Percentiles rank a stretch among this genome's conserved stretches.
Conservation (phyloP, 306 rosid genomes). For the Gleditsia sinensis region DNA sequence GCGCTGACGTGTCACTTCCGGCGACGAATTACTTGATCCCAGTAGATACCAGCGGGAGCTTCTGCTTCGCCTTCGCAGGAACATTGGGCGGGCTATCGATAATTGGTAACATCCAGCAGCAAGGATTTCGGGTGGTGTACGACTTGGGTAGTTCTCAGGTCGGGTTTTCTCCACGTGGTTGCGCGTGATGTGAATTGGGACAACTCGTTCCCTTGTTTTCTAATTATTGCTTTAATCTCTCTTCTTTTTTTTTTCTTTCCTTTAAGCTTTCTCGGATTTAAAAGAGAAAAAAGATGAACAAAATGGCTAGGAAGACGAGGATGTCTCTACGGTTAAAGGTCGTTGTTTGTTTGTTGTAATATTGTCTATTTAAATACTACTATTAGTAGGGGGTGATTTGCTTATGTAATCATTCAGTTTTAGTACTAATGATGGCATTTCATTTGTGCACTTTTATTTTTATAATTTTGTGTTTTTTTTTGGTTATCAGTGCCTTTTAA, state of each 20-base stretch:
- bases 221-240: not conserved
- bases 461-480: too few relatives aligned
- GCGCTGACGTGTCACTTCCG: conserved; percentile 74
- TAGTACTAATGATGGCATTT: too few relatives aligned
- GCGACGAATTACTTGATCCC: conserved; percentile 87
- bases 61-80: conserved; percentile 96
- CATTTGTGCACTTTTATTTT: too few relatives aligned
- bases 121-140: conserved; percentile 84
- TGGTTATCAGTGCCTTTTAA: too few relatives aligned
- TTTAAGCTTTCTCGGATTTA: not conserved
- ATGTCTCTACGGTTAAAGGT: conserved; percentile 22
- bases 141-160: conserved; percentile 75
- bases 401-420: not conserved
- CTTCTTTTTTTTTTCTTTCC: not conserved
- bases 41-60: conserved; percentile 76
- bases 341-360: conserved; percentile 13
- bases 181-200: conserved; percentile 48
- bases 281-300: not conserved
- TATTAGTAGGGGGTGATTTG: not conserved
- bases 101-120: conserved; percentile 93
- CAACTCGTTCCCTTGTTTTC: conserved; percentile 31
- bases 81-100: conserved; percentile 85
- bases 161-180: conserved; percentile 88
- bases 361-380: conserved; percentile 18
- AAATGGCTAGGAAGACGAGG: not conserved